Conservation (phyloP, 192 early-diverging fungal species). For the Geosiphon pyriformis region DNA sequence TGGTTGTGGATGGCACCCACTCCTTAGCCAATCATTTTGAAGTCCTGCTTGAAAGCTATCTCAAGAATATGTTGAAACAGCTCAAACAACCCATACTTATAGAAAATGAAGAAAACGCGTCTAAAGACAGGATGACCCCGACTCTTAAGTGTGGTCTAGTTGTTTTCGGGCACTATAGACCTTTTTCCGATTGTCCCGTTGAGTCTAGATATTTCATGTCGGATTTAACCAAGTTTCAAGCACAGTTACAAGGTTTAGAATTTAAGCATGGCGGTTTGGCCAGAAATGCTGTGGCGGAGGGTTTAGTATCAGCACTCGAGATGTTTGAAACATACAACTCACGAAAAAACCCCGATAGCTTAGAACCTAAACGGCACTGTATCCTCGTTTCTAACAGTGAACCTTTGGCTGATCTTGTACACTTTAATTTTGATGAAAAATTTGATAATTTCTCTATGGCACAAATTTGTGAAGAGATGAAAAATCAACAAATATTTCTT, state of each 20-base stretch:
- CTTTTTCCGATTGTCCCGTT: slow-evolving; percentile 29
- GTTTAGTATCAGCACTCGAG: slow-evolving; percentile 53
- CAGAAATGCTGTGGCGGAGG: slow-evolving; percentile 50
- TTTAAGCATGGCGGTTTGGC: slow-evolving; percentile 42
- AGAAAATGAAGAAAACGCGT: slow-evolving; percentile 30
- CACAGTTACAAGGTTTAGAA: slow-evolving; percentile 31
- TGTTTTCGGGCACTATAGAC: slow-evolving; percentile 42
- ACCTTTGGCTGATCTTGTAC: slow-evolving; percentile 32
- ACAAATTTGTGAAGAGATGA: slow-evolving; percentile 43
- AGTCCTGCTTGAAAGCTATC: slow-evolving; percentile 33
- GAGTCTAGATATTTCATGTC: slow-evolving; percentile 40
- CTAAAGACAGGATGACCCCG: slow-evolving; percentile 37
- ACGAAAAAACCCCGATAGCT: neutral
- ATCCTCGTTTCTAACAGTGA: slow-evolving; percentile 46
- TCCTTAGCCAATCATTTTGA: slow-evolving; percentile 33
- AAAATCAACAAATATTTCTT: slow-evolving; percentile 36
- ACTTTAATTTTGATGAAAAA: slow-evolving; percentile 33
- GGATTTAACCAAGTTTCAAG: slow-evolving; percentile 33
- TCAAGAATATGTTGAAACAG: slow-evolving; percentile 43
- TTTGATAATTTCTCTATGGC: slow-evolving; percentile 41
- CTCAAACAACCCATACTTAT: slow-evolving; percentile 31
- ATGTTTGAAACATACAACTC: slow-evolving; percentile 40
- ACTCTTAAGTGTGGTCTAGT: slow-evolving; percentile 44
- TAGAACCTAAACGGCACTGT: slow-evolving; percentile 38
- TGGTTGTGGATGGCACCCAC: slow-evolving; percentile 46